phyloP scores from a whole-genome alignment of 1,284 basidiomycete species.

The Ganoderma lucidum region DNA sequence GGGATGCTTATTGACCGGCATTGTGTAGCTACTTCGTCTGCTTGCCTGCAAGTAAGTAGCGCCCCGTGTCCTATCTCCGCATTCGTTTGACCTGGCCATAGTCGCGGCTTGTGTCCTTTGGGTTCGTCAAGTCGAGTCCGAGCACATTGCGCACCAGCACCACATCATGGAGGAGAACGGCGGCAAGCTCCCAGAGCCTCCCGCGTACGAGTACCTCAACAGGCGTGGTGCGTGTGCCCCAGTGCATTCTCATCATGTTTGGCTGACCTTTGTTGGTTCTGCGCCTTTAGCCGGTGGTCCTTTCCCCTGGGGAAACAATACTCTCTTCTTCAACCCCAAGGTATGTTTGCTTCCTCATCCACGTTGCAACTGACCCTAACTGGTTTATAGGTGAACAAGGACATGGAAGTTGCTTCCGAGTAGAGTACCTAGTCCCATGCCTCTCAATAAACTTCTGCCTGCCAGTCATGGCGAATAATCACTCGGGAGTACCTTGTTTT shows the following conservation, averaged over 20 bases:
- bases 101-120: slow-evolving; percentile 71
- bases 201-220: slow-evolving; percentile 82
- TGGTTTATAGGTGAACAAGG: slow-evolving; percentile 62
- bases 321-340: slow-evolving; percentile 81
- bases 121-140: slow-evolving; percentile 79
- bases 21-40: slow-evolving; percentile 76
- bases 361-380: slow-evolving; percentile 2
- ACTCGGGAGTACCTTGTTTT: neutral
- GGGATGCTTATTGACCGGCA: neutral
- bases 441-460: neutral
- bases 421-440: slow-evolving; percentile 29
- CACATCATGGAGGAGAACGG: slow-evolving; percentile 81
- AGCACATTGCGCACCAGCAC: slow-evolving; percentile 76
- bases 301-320: slow-evolving; percentile 85
- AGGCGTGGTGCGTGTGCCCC: slow-evolving; percentile 50
- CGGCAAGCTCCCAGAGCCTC: slow-evolving; percentile 75
- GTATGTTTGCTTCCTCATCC: slow-evolving; percentile 47
- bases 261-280: neutral
- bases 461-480: neutral
- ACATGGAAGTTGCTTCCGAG: slow-evolving; percentile 54
- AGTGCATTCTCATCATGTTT: too few relatives aligned
- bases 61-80: slow-evolving; percentile 16
- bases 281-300: slow-evolving; percentile 36
- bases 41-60: slow-evolving; percentile 70
- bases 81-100: slow-evolving; percentile 40